Evolutionary conservation across 1,284 basidiomycete species (phyloP).

Genomic region (Trichosporon asahii): DNA sequence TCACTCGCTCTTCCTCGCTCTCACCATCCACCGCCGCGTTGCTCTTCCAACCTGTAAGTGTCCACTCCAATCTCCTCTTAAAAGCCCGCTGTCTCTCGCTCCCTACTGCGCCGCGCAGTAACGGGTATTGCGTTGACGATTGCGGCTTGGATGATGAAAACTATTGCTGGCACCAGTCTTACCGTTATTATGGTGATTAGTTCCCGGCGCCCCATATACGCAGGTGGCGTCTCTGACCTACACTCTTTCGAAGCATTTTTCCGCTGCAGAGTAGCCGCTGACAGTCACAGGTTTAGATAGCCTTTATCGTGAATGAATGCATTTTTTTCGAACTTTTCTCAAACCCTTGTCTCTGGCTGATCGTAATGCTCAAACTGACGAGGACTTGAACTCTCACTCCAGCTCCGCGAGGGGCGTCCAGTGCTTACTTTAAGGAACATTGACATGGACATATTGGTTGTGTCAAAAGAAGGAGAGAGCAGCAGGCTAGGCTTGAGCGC

Average conservation of each 20-base stretch:
- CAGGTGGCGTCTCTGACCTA: conserved; percentile 10
- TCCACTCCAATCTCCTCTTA: not conserved
- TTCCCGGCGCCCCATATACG: conserved; percentile 10
- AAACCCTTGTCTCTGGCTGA: too few species aligned
- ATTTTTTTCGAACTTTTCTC: too few species aligned
- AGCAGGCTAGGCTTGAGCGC: too few species aligned
- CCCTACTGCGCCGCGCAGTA: too few species aligned
- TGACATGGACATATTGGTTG: too few species aligned
- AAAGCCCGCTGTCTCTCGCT: too few species aligned
- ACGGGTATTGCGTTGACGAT: too few species aligned
- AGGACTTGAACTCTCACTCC: too few species aligned
- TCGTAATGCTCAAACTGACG: too few species aligned
- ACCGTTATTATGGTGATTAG: conserved; percentile 10
- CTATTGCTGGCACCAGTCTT: conserved; percentile 9
- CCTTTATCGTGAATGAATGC: not conserved
- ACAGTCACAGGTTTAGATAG: not conserved
- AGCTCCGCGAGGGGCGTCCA: too few species aligned
- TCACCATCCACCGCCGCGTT: not conserved
- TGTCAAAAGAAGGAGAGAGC: too few species aligned
- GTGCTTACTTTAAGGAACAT: too few species aligned
- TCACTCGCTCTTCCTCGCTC: not conserved
- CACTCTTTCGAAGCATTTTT: not conserved
- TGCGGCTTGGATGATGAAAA: conserved; percentile 12
- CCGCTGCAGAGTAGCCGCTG: not conserved
- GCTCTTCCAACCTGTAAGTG: not conserved